Conservation (phyloP, 176 grass and related monocot genomes). For the Saccharum officinarum region DNA sequence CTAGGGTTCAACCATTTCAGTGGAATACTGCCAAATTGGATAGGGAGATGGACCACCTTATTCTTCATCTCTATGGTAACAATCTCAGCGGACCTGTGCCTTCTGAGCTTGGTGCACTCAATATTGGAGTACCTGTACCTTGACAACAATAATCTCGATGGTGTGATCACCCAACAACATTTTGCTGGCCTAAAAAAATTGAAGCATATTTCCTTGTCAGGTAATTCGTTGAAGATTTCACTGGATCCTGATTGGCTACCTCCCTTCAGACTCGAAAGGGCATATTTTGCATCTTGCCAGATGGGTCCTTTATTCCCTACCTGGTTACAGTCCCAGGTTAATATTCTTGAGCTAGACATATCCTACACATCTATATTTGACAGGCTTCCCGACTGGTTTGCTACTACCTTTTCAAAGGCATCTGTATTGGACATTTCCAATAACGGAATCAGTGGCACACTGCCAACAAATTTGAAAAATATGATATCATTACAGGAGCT, state of each 20-base stretch:
- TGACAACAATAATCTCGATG: not conserved
- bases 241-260: constrained; percentile 1
- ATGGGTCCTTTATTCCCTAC: constrained; percentile 36
- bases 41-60: not conserved
- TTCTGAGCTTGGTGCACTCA: constrained; percentile 5
- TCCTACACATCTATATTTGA: not conserved
- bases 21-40: not conserved
- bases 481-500: not conserved
- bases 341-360: not conserved
- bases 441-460: not conserved
- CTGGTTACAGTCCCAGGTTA: constrained; percentile 20
- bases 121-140: not conserved
- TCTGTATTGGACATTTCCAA: too few relatives aligned
- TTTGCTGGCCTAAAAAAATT: not conserved
- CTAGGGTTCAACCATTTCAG: not conserved
- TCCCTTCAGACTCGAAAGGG: not conserved
- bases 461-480: constrained; percentile 1
- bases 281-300: constrained; percentile 1
- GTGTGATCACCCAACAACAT: constrained; percentile 17
- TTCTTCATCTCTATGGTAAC: not conserved
- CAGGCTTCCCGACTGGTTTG: not conserved
- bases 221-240: not conserved
- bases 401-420: not conserved
- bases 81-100: not conserved
- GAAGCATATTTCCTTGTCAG: not conserved